These are phyloP conservation scores for Scedosporium dehoogii DNA, from an alignment of 2,329 filamentous ascomycete species.

Conservation along the genomic window DNA sequence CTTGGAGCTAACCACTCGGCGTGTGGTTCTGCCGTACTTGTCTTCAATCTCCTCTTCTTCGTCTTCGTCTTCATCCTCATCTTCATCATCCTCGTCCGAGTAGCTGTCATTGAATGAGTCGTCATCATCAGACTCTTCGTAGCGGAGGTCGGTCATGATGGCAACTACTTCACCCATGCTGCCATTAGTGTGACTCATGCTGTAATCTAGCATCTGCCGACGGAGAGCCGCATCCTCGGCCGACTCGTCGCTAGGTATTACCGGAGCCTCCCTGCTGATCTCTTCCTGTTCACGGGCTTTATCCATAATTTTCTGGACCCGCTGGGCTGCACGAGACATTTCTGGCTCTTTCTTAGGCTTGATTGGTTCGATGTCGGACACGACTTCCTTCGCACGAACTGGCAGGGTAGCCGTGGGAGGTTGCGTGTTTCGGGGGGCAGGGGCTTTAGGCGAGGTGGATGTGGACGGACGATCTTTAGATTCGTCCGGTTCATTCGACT, in stretches of 20 bases:
- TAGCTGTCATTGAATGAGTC: conserved; percentile 35
- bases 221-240: conserved; percentile 71
- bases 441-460: background rate
- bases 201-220: conserved; percentile 84
- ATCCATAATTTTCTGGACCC: conserved; percentile 47
- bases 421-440: conserved; percentile 10
- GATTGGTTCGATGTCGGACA: conserved; percentile 31
- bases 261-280: conserved; percentile 32
- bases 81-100: conserved; percentile 41
- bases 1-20: conserved; percentile 57
- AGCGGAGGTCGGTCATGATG: conserved; percentile 81
- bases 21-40: conserved; percentile 63
- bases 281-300: conserved; percentile 44
- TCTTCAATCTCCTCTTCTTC: conserved; percentile 61
- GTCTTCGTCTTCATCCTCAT: conserved; percentile 51
- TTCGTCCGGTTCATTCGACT: background rate
- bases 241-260: conserved; percentile 66
- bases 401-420: conserved; percentile 19
- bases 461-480: background rate
- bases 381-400: conserved; percentile 55
- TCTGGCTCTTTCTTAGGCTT: conserved; percentile 4
- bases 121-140: conserved; percentile 60
- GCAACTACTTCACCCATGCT: conserved; percentile 90
- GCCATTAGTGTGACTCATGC: conserved; percentile 42
- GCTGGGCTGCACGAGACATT: conserved; percentile 26